These are phyloP conservation scores for Cyphellophora attinorum DNA, from an alignment of 2,329 filamentous ascomycete species.

Conservation along the genomic window DNA sequence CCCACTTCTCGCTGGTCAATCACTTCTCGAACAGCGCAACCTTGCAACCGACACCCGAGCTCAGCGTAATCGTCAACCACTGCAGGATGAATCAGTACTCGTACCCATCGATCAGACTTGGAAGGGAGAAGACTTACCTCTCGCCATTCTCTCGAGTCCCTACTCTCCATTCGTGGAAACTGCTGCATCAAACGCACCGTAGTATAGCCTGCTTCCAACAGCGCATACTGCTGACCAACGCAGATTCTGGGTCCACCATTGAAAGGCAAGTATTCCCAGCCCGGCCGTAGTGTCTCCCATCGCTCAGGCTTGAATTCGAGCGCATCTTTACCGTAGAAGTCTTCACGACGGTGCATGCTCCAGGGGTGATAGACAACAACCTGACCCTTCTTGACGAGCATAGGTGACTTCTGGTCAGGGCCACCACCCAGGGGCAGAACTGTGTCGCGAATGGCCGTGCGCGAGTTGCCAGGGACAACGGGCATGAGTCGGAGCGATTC, in stretches of 20 bases:
- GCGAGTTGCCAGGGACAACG: constrained; percentile 30
- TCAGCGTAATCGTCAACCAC: constrained; percentile 76
- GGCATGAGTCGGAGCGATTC: constrained; percentile 32
- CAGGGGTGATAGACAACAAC: constrained; percentile 35
- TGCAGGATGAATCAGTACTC: too few species aligned
- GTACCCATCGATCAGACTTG: too few species aligned
- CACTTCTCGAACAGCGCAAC: constrained; percentile 15
- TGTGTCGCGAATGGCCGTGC: constrained; percentile 30
- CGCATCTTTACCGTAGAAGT: constrained; percentile 24
- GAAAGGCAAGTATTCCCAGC: constrained; percentile 20
- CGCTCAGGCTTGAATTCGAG: constrained; percentile 26
- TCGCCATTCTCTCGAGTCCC: constrained; percentile 15
- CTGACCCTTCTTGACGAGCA: constrained; percentile 39
- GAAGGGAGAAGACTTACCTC: too few species aligned
- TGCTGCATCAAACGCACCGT: constrained; percentile 63
- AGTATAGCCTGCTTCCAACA: constrained; percentile 61
- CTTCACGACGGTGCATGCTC: constrained; percentile 23
- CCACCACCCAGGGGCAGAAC: constrained; percentile 41
- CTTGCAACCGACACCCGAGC: constrained; percentile 62
- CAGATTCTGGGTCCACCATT: constrained; percentile 20
- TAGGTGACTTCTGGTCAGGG: constrained; percentile 33
- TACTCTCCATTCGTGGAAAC: constrained; percentile 51
- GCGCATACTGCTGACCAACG: constrained; percentile 63
- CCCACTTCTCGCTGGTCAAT: too few species aligned
- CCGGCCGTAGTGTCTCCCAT: constrained; percentile 23